Evolutionary conservation across 2,329 filamentous ascomycete genomes (phyloP).

Genomic region (Davidsoniella eucalypti): DNA sequence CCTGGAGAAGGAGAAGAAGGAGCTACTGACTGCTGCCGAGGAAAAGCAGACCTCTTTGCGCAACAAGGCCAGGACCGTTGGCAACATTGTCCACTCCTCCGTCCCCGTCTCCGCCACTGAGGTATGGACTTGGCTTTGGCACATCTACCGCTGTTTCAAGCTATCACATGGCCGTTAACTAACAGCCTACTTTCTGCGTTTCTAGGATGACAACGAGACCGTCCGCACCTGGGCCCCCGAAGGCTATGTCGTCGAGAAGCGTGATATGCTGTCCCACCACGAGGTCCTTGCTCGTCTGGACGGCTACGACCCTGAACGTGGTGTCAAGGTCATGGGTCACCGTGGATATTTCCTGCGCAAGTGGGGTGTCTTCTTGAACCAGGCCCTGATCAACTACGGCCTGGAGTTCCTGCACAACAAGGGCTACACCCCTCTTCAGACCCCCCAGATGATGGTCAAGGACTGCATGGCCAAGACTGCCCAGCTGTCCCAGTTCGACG

Average conservation of each 20-base stretch:
- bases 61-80: constrained; percentile 67
- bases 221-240: constrained; percentile 69
- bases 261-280: constrained; percentile 73
- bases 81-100: constrained; percentile 57
- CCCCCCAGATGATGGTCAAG: constrained; percentile 87
- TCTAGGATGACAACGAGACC: constrained; percentile 59
- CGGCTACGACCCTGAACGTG: constrained; percentile 83
- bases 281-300: constrained; percentile 79
- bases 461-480: constrained; percentile 97
- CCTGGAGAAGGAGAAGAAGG: constrained; percentile 69
- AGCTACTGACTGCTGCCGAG: constrained; percentile 53
- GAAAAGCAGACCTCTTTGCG: constrained; percentile 62
- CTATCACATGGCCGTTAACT: not conserved
- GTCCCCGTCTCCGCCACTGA: constrained; percentile 74
- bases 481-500: constrained; percentile 92
- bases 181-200: constrained; percentile 2
- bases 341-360: constrained; percentile 82
- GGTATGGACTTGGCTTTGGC: constrained; percentile 23
- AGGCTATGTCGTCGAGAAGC: constrained; percentile 56
- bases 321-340: constrained; percentile 87
- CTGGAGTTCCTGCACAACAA: constrained; percentile 71
- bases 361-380: constrained; percentile 75
- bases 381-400: constrained; percentile 89
- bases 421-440: constrained; percentile 69
- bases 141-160: not conserved